These are phyloP conservation scores for Chlorella ohadii DNA, from an alignment of 139 green algal genomes.

Conservation along the genomic window DNA sequence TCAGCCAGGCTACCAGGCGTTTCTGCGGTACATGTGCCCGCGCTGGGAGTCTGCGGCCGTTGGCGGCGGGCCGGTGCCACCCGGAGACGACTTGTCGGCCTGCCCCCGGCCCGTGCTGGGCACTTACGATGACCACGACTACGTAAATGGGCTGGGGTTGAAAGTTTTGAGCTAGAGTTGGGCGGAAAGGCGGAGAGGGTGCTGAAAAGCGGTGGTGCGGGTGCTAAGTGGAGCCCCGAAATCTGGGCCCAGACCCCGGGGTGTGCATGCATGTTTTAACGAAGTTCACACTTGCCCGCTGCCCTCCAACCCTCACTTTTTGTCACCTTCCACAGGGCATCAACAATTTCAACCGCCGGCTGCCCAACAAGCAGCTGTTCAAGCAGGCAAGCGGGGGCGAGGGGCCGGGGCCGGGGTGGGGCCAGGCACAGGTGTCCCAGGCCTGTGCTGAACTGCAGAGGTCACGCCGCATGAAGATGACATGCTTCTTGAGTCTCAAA, in stretches of 20 bases:
- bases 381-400: slow-evolving; percentile 40
- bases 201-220: too few relatives aligned
- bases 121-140: slow-evolving; percentile 77
- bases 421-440: too few relatives aligned
- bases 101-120: slow-evolving; percentile 71
- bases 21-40: slow-evolving; percentile 37
- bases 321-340: slow-evolving; percentile 33
- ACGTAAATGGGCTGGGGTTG: background rate
- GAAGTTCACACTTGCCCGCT: background rate
- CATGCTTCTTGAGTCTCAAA: too few relatives aligned
- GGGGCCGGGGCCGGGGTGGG: too few relatives aligned
- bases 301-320: background rate
- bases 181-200: too few relatives aligned
- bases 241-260: too few relatives aligned
- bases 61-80: slow-evolving; percentile 26
- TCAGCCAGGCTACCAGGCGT: slow-evolving; percentile 42
- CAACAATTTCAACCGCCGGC: slow-evolving; percentile 67
- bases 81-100: slow-evolving; percentile 49
- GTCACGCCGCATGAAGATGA: too few relatives aligned
- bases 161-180: background rate
- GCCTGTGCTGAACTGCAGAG: too few relatives aligned
- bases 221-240: too few relatives aligned
- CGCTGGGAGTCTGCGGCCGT: background rate
- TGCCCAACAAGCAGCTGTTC: slow-evolving; percentile 60
- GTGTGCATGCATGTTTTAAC: background rate